A percentile compares a stretch with the other conserved stretches of the same genome.
phyloP scores from a whole-genome alignment of 1,284 basidiomycete species.

The Trichosporon inkin region DNA sequence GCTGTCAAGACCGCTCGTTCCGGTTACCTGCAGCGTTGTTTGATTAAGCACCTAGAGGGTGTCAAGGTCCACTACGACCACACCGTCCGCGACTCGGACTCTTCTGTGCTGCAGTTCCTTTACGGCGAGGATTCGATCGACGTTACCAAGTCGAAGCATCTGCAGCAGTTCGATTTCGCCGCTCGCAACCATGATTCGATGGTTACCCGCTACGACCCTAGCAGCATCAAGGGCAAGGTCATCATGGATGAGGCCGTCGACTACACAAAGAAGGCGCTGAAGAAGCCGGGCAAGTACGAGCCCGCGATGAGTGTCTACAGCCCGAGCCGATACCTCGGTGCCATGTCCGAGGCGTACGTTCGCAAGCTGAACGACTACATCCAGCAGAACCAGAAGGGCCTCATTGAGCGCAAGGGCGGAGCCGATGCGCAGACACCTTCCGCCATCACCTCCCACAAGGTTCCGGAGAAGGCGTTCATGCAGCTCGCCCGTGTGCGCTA shows the following conservation, averaged over 20 bases:
- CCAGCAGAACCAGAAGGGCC: conserved; percentile 69
- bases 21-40: conserved; percentile 94
- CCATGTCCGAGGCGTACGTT: conserved; percentile 90
- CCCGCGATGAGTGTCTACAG: conserved; percentile 74
- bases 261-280: conserved; percentile 89
- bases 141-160: conserved; percentile 90
- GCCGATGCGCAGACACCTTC: conserved; percentile 52
- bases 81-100: conserved; percentile 93
- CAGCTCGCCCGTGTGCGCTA: conserved; percentile 84
- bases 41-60: conserved; percentile 98
- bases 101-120: conserved; percentile 89
- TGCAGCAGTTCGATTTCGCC: conserved; percentile 87
- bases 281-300: conserved; percentile 62
- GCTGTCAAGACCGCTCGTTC: conserved; percentile 99
- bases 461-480: conserved; percentile 62
- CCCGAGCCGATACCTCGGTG: conserved; percentile 77
- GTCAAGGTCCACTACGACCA: conserved; percentile 96
- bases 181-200: conserved; percentile 81
- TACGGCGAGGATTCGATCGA: conserved; percentile 99
- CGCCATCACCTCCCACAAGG: conserved; percentile 35
- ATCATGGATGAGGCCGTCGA: conserved; percentile 65
- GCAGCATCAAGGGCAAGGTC: conserved; percentile 59
- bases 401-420: conserved; percentile 59
- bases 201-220: conserved; percentile 67
- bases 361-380: conserved; percentile 75